phyloP scores from a whole-genome alignment of 331 rosid genomes.

The Stylosanthes scabra region DNA sequence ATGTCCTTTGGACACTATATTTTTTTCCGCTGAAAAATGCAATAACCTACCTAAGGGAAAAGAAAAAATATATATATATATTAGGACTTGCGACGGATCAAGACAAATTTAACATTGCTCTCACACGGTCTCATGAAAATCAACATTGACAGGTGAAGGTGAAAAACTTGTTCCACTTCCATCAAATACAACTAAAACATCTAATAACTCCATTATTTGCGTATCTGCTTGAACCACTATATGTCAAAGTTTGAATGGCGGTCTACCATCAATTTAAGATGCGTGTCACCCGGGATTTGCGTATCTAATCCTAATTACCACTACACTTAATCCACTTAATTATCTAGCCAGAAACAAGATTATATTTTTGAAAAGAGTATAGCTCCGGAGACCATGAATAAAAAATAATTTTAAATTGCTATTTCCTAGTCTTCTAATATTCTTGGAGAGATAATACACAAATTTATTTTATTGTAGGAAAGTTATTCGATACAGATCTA shows the following conservation, averaged over 20 bases:
- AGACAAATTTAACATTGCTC: neutral
- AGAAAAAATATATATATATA: no score
- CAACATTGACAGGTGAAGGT: neutral
- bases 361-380: neutral
- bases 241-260: constrained; percentile 2
- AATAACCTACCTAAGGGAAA: no score
- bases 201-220: neutral
- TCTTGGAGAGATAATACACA: no score
- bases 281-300: constrained; percentile 13
- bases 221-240: neutral
- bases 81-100: neutral
- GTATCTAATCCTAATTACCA: neutral
- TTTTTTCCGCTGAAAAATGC: no score
- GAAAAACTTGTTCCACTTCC: neutral
- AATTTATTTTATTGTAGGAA: no score
- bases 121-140: neutral
- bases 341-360: neutral
- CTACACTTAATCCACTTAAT: neutral
- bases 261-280: constrained; percentile 9
- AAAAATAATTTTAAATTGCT: no score
- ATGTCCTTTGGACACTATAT: no score
- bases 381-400: no score
- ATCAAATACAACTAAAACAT: neutral
- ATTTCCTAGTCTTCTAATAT: no score
- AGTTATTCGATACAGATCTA: no score